Conservation (phyloP, 2,329 filamentous ascomycete genomes). For the Botrytis aclada region DNA sequence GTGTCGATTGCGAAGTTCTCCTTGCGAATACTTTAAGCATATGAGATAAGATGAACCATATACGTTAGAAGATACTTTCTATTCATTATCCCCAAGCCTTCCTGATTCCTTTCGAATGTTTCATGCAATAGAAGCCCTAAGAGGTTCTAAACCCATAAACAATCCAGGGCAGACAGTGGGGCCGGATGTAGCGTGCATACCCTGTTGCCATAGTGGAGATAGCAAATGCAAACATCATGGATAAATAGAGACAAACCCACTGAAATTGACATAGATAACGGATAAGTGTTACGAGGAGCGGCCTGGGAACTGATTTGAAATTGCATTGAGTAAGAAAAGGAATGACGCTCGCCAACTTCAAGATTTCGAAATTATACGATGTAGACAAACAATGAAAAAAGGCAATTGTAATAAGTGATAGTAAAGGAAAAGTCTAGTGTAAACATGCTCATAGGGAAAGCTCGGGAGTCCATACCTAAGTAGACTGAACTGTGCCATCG, state of each 20-base stretch:
- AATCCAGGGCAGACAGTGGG: background rate
- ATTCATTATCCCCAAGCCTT: background rate
- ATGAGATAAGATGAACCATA: background rate
- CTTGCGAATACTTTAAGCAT: background rate
- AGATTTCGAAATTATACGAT: background rate
- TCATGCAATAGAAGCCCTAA: constrained; percentile 1
- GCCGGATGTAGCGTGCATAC: background rate
- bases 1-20: background rate
- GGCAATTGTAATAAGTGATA: background rate
- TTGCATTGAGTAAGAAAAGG: constrained; percentile 1
- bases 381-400: background rate
- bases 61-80: background rate
- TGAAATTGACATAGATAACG: background rate
- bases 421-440: background rate
- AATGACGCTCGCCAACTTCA: background rate
- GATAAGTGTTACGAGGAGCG: background rate
- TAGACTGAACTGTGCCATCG: background rate
- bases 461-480: background rate
- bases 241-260: background rate
- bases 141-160: constrained; percentile 7
- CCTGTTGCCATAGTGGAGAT: background rate
- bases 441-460: background rate
- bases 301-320: background rate
- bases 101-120: background rate
- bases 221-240: background rate